phyloP scores from a whole-genome alignment of 2,329 filamentous ascomycete genomes.

The Macroventuria anomochaeta region DNA sequence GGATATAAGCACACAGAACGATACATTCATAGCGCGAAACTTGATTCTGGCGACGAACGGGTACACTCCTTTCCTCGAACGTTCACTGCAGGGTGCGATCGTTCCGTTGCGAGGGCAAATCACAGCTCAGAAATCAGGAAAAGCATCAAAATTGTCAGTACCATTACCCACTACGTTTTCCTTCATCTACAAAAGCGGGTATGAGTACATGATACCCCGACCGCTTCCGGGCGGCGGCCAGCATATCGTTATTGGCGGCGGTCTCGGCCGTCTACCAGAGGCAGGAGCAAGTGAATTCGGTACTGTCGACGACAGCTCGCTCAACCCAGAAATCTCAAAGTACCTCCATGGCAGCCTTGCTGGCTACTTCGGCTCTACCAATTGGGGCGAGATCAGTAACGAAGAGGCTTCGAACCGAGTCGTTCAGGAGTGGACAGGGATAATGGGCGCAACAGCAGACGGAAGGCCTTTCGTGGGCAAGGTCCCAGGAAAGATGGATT shows the following conservation, averaged over 20 bases:
- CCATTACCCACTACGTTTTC: conserved; percentile 63
- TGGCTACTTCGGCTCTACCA: conserved; percentile 59
- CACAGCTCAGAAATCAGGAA: conserved; percentile 47
- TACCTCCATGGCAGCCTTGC: conserved; percentile 55
- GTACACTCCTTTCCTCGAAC: conserved; percentile 42
- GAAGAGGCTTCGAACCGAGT: conserved; percentile 32
- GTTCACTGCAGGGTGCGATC: conserved; percentile 48
- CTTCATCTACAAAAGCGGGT: conserved; percentile 66
- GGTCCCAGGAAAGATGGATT: conserved; percentile 46
- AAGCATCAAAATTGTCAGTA: conserved; percentile 43
- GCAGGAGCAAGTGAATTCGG: conserved; percentile 60
- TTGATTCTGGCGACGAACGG: conserved; percentile 47
- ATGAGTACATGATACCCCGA: conserved; percentile 71
- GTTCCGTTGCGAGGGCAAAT: conserved; percentile 53
- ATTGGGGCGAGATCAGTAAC: conserved; percentile 44
- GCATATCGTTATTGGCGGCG: conserved; percentile 69
- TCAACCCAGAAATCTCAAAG: conserved; percentile 59
- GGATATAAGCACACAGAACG: conserved; percentile 29
- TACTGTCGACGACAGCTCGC: conserved; percentile 62
- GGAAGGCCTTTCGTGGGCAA: conserved; percentile 56
- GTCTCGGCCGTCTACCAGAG: conserved; percentile 52
- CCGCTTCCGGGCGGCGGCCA: conserved; percentile 49
- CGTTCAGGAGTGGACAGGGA: conserved; percentile 55
- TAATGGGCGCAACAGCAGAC: conserved; percentile 61
- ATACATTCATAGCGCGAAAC: conserved; percentile 21